Percentiles rank a stretch among this genome's conserved stretches.
Conservation (phyloP, 176 grass and related monocot species). For the Cocos nucifera region DNA sequence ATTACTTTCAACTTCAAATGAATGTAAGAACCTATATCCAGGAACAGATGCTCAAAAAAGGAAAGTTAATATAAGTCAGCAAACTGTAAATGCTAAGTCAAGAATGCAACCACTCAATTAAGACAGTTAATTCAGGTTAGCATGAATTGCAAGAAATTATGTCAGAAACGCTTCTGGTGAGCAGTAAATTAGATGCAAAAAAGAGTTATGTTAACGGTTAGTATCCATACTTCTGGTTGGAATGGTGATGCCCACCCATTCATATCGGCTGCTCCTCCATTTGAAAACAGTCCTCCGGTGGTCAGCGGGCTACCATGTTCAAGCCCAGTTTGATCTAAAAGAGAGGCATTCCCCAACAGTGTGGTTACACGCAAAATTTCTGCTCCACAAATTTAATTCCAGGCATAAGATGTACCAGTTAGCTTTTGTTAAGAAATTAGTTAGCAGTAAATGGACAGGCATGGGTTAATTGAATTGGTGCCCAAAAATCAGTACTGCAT, state of each 20-base stretch:
- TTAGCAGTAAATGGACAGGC: constrained; percentile 20
- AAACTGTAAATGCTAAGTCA: neutral
- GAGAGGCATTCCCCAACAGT: constrained; percentile 30
- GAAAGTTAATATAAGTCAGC: neutral
- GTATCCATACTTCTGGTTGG: constrained; percentile 32
- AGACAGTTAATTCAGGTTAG: constrained; percentile 1
- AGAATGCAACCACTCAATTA: neutral
- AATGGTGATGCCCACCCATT: constrained; percentile 35
- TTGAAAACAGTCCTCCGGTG: constrained; percentile 32
- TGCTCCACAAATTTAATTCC: constrained; percentile 26
- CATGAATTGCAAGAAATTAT: neutral
- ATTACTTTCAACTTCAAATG: neutral
- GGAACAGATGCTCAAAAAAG: neutral
- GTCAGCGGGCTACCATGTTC: constrained; percentile 36
- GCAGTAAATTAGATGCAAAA: constrained; percentile 14
- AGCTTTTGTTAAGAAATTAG: constrained; percentile 25
- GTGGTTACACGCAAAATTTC: constrained; percentile 37
- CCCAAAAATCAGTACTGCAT: neutral
- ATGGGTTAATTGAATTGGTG: constrained; percentile 4
- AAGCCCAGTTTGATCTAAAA: constrained; percentile 38
- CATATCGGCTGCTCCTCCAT: constrained; percentile 33
- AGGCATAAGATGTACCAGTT: constrained; percentile 27
- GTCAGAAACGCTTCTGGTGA: neutral
- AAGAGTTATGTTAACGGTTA: constrained; percentile 34
- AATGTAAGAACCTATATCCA: neutral